phyloP scores from a whole-genome alignment of 2,329 filamentous ascomycete genomes.

The Colletotrichum tamarilloi region DNA sequence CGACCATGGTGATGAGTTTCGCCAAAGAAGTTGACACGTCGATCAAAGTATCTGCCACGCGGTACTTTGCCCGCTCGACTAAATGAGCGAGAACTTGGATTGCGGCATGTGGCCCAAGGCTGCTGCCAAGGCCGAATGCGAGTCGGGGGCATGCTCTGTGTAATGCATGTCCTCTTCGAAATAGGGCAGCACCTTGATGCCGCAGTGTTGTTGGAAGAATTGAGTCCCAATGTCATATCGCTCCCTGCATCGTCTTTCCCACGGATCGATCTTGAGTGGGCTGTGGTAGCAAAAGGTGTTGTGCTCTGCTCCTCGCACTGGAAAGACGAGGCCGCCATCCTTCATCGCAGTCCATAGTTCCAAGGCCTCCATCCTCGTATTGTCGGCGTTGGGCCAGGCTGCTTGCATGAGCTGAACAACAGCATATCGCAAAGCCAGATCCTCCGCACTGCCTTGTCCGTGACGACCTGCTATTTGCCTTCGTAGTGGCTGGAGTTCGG shows the following conservation, averaged over 20 bases:
- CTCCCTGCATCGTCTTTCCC: constrained; percentile 55
- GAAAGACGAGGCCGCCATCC: constrained; percentile 48
- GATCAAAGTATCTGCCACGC: not conserved
- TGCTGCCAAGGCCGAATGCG: constrained; percentile 31
- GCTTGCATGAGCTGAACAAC: constrained; percentile 53
- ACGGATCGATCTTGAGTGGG: constrained; percentile 55
- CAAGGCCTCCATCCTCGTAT: constrained; percentile 48
- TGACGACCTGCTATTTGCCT: constrained; percentile 49
- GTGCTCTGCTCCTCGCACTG: constrained; percentile 49
- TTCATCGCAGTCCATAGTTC: constrained; percentile 52
- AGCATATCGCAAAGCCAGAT: constrained; percentile 52
- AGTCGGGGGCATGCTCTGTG: constrained; percentile 50
- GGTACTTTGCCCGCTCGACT: not conserved
- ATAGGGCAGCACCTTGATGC: constrained; percentile 51
- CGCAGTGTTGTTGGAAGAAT: constrained; percentile 51
- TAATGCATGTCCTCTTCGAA: constrained; percentile 58
- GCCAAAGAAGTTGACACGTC: not conserved
- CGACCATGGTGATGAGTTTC: too few species aligned
- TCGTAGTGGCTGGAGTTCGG: constrained; percentile 50
- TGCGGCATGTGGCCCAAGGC: constrained; percentile 31
- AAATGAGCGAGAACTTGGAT: constrained; percentile 34
- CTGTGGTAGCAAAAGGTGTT: constrained; percentile 57
- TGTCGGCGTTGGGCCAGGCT: constrained; percentile 46
- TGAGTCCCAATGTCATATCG: constrained; percentile 51
- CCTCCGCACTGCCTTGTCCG: constrained; percentile 47